Conservation (phyloP, 441 rosid genomes). For the Hura crepitans region DNA sequence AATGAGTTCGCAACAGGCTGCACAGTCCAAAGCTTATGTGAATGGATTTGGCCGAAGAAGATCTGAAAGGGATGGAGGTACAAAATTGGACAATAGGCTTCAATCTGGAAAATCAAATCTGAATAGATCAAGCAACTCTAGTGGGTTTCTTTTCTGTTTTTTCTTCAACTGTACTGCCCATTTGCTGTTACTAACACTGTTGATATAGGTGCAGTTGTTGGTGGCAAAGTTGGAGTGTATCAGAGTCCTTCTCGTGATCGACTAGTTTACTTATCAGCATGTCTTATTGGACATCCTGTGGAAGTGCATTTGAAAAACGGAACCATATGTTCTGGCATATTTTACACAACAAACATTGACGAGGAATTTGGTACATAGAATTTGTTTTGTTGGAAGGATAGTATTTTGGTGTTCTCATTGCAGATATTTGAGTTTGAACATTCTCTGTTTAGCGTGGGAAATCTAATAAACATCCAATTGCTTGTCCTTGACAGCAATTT, state of each 20-base stretch:
- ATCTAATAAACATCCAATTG: constrained; percentile 14
- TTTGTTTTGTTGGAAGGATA: constrained; percentile 6
- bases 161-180: background rate
- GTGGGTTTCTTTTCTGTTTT: constrained; percentile 31
- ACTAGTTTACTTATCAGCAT: constrained; percentile 55
- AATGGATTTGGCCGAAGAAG: constrained; percentile 67
- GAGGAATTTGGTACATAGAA: constrained; percentile 63
- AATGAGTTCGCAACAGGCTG: constrained; percentile 59
- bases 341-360: constrained; percentile 71
- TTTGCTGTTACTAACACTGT: constrained; percentile 18
- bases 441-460: background rate
- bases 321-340: constrained; percentile 74
- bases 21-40: constrained; percentile 48
- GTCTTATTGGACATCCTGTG: constrained; percentile 75
- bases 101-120: constrained; percentile 56
- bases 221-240: constrained; percentile 43
- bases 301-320: constrained; percentile 90
- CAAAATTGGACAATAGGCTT: constrained; percentile 50
- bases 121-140: constrained; percentile 41
- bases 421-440: background rate
- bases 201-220: constrained; percentile 37
- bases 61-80: constrained; percentile 57
- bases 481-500: constrained; percentile 53
- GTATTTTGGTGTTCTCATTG: background rate
- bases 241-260: constrained; percentile 61